phyloP scores from a whole-genome alignment of 257 asterid genomes.

The Henckelia pumila region DNA sequence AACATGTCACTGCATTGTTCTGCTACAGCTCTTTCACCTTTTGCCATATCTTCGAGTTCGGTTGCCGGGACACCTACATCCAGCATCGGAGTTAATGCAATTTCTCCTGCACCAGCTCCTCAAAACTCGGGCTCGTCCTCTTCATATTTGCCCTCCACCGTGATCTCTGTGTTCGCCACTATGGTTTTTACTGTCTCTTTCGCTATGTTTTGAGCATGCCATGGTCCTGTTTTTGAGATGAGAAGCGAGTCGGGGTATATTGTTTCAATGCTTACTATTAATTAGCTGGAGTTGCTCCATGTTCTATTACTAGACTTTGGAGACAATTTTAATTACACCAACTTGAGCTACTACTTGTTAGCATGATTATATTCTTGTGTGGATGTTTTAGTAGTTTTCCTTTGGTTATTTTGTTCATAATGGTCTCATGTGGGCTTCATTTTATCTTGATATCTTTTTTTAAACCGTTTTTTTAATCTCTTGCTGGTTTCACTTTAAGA shows the following conservation, averaged over 20 bases:
- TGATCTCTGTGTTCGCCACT: constrained; percentile 18
- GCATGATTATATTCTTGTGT: not conserved
- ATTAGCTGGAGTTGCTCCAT: constrained; percentile 5
- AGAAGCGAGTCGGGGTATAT: not conserved
- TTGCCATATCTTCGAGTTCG: constrained; percentile 41
- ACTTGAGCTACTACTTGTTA: constrained; percentile 11
- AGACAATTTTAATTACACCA: constrained; percentile 3
- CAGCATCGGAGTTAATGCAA: constrained; percentile 27
- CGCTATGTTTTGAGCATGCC: constrained; percentile 33
- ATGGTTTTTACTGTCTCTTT: constrained; percentile 15
- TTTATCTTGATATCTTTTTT: too few relatives aligned
- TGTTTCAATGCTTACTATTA: constrained; percentile 11
- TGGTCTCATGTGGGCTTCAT: not conserved
- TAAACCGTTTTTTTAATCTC: too few relatives aligned
- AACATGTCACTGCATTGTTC: not conserved
- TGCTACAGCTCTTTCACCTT: constrained; percentile 52
- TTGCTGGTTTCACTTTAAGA: too few relatives aligned
- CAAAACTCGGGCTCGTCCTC: constrained; percentile 43
- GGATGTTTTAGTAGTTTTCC: not conserved
- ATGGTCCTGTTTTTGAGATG: constrained; percentile 4
- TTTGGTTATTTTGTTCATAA: too few relatives aligned
- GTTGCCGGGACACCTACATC: constrained; percentile 33
- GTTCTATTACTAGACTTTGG: not conserved
- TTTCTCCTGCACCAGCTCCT: constrained; percentile 44
- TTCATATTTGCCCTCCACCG: constrained; percentile 22